Evolutionary conservation across 768 basidiomycete genomes (phyloP), one percentile per base, ranked within the genome.

Genomic region (Xerocomellus intermedius): DNA sequence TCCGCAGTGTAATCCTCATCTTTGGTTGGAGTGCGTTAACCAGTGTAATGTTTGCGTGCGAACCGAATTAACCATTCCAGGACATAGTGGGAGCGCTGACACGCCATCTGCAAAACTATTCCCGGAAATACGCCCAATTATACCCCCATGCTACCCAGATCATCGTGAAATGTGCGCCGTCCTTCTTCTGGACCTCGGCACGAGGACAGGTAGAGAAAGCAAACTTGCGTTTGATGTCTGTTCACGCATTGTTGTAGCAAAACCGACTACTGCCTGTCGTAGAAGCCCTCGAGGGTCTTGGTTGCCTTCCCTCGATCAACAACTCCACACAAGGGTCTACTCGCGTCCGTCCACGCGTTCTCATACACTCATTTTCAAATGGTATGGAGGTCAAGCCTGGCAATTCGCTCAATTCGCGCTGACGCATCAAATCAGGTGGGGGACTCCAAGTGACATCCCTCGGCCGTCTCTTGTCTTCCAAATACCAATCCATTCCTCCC

Each of bases 281-380:
- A 7, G 60, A 69, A 37, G 64, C 59, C 14, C 63, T 69, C 1
- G 50, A 69, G 8, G 22, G 30, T n/a, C 62, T 71, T 6, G 62
- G 60, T 9, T 69, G 67, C 39, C 39, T 71, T 35, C 52, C 62
- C 5, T 38, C 58, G 2, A 21, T 9, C 4, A 22, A 42, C 7
- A 32, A 22, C 12, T 2, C 53, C 9, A n/a, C 17, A 22, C 42
- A 48, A 2, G 45, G 16, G 5, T n/a, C 39, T 26, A n/a, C 41
- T 41, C 37, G 49, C 13, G 33, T 32, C 13, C 58, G 52, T 35
- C 58, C 67, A 42, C 66, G 66, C 16, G 22, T 69, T 17, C 64
- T 71, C 9, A 39, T 66, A 12, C 67, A 69, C 39, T 66, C 58
- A 1, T 71, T 71, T 52, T 71, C 69, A 35, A 69, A 71, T 33